Base-by-base conservation (phyloP, 148 eudicot species). In the Amaranthus hypochondriacus region DNA sequence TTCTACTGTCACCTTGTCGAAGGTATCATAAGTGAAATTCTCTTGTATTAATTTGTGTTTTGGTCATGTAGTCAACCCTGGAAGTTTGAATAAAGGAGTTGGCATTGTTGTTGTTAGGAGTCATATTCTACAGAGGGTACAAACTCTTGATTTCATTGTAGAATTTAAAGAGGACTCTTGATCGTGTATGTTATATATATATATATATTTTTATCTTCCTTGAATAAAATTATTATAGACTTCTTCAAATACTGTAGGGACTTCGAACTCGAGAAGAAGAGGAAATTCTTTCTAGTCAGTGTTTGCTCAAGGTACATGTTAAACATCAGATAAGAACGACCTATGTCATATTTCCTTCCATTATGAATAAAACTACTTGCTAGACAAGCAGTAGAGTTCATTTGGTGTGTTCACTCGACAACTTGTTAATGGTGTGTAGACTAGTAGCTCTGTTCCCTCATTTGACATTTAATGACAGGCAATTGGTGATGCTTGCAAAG, bases 261-360 rank as follows among this genome's bases (percentile, higher is more conserved):
- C 75, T 87, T 78, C 88, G 99, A 66, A 87, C 86, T 71, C 93
- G 99, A 77, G 97, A 92, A 81, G 86, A 87, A 82, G 99, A 95
- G 83, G 99, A 95, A 72, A 77, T 79, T 68, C 89, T 95, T 79
- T 92, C 97, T 73, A 92, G 99, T 81, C 90, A 80, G 73, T 74
- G 79, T 77, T 74, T 95, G 80, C 85, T 92, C 63, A 86, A 92
- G 99, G 98, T 94, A 76, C 6, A 74, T 66, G 48, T 58, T 81
- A 15, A 60, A 73, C 39, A 44, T 43, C 18, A 13, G 7, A 64
- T 62, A 64, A 44, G 48, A 5, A 4, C 7, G 5, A 9, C 50
- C 47, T 3, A 2, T 46, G 11, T 5, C 2, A 42, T 42, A 42
- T 43, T 11, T 62, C 50, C 51, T 64, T 64, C 14, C 66, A 46